Base-by-base conservation (phyloP, 805 yeast genomes). In the Vanderwaltozyma yarrowii region DNA sequence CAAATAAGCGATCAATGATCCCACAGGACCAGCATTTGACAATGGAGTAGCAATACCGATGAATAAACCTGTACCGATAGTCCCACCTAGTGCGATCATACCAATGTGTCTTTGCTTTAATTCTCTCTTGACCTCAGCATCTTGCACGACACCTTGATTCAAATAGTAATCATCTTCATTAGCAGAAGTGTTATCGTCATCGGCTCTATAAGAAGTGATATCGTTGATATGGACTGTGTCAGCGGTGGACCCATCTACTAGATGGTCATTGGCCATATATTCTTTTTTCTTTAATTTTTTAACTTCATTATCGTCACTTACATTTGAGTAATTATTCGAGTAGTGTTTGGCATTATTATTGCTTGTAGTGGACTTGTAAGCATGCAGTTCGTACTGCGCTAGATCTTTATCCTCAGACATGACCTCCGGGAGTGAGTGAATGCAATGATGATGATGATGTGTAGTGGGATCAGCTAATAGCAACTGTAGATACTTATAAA, bases 1-100 rank as follows among this genome's bases (percentile, higher is more conserved):
- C 14, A 75, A 35, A 49, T 75, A 81, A 2, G 84, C 71, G 34
- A 81, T 74, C 20, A 81, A 59, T 4, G 83, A 64, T 37, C 74
- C 73, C 10, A 75, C 87, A 1, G 88, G 88, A 17, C 89, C 89
- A 13, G 83, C 77, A 24, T 62, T 51, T 3, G 59, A 47, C 23
- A 80, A 52, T 2, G 83, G 76, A 3, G 69, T 52, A 5, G 77
- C 67, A 30, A 79, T 71, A 53, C 83, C 77, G 34, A 81, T 74
- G 65, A 80, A 78, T 30, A 80, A 65, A 56, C 88, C 88, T 3
- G 87, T 79, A 50, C 88, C 88, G 44, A 81, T 79, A 25, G 87
- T 77, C 44, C 87, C 88, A 44, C 88, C 89, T 16, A 80, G 65
- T 33, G 87, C 85, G 48, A 80, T 74, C 86, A 80, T 79, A 24